Evolutionary conservation across 441 rosid species (phyloP), one percentile per base, ranked within the genome.

Genomic region (Eutrema salsugineum): DNA sequence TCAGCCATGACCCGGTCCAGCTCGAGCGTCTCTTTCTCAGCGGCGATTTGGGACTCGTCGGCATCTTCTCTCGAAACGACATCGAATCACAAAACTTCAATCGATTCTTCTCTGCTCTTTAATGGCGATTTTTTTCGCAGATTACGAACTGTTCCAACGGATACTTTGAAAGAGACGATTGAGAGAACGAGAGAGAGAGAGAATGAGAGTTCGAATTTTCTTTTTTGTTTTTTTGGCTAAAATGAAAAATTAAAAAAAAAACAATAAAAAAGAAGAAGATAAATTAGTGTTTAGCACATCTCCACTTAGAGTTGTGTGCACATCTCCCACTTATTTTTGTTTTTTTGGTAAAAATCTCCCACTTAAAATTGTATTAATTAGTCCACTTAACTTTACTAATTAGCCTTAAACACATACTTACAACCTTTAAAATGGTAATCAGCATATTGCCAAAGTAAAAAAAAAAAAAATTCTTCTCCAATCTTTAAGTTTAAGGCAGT

Each of bases 31-130:
- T 40, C 6, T 71, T 66, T 48, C 74, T 47, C 24, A 72, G 70
- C 6, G 77, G 77, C 55, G 80, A 72, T 39, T 77, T 72, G 1
- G 78, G 80, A 55, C 77, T 77, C 77, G 56, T 72, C 49, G 77
- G 70, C 0, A 32, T 54, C 62, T 71, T 77, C 66, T 77, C 74
- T 1, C 19, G 32, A 32, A 72, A 77, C 62, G 66, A 35, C 80
- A 66, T 77, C 70, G 33, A 30, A 30, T 30, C 33, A 30, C 24
- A 5, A 33, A 38, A 8, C n/a, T 32, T 20, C 14, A 38, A 44
- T 61, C 27, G 6, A 30, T 39, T 55, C 33, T 46, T 9, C 20
- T 17, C 43, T 38, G 38, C 53, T 20, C 15, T 33, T 57, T 11
- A 22, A 11, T 17, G 57, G n/a, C 57, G 47, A 67, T 40, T 48